These are phyloP conservation scores for Polyplosphaeria fusca DNA, from an alignment of 495 filamentous ascomycete species.

Conservation along the genomic window DNA sequence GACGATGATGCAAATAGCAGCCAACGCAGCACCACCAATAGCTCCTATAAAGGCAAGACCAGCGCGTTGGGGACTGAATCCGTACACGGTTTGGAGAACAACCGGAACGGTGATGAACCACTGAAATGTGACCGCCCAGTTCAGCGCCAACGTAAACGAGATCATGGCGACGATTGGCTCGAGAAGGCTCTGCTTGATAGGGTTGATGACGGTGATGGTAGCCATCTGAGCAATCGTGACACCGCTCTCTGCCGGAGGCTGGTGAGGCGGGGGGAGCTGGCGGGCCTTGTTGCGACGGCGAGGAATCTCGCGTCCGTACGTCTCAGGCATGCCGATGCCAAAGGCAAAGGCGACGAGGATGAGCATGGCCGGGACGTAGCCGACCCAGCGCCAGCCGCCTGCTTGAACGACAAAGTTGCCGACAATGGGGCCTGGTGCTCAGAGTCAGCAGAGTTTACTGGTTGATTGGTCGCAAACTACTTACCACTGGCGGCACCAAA, in stretches of 20 bases:
- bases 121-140: constrained; percentile 43
- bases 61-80: constrained; percentile 38
- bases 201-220: constrained; percentile 40
- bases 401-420: constrained; percentile 39
- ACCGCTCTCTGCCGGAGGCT: constrained; percentile 30
- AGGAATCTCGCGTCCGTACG: constrained; percentile 45
- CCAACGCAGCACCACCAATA: constrained; percentile 26
- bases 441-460: not conserved
- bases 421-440: constrained; percentile 40
- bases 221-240: constrained; percentile 38
- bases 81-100: constrained; percentile 40
- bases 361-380: constrained; percentile 41
- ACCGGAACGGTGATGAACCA: constrained; percentile 47
- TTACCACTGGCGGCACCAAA: constrained; percentile 40
- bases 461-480: not conserved
- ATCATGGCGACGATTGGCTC: constrained; percentile 43
- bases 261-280: constrained; percentile 21
- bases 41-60: constrained; percentile 43
- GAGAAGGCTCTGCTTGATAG: constrained; percentile 40
- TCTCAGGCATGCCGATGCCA: constrained; percentile 43
- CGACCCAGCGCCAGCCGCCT: constrained; percentile 45
- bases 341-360: constrained; percentile 37
- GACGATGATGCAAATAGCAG: constrained; percentile 23
- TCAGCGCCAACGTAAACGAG: constrained; percentile 38
- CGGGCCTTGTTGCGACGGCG: constrained; percentile 38